Conservation (phyloP, 2,329 filamentous ascomycete species). For the Tolypocladium album region DNA sequence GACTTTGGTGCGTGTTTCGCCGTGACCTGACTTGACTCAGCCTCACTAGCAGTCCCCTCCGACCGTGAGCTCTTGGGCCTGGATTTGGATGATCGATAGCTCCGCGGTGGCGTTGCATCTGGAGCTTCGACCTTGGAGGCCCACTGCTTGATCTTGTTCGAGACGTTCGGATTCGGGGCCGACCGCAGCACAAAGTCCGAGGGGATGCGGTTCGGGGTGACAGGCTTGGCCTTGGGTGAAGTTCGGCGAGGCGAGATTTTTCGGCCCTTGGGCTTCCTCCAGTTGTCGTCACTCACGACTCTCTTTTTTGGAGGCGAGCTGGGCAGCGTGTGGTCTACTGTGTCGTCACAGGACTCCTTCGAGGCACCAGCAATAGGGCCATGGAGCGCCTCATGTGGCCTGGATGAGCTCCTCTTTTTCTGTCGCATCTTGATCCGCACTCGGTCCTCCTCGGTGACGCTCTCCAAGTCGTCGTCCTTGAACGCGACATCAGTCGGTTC, state of each 20-base stretch:
- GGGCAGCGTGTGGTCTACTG: constrained; percentile 18
- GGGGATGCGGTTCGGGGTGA: constrained; percentile 29
- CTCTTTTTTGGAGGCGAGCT: constrained; percentile 68
- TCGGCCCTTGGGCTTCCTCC: constrained; percentile 54
- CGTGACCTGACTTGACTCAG: constrained; percentile 17
- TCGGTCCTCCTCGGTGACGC: constrained; percentile 51
- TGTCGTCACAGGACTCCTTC: constrained; percentile 9
- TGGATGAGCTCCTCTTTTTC: constrained; percentile 27
- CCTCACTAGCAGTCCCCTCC: constrained; percentile 15
- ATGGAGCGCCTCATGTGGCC: constrained; percentile 12
- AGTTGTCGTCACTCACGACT: constrained; percentile 88
- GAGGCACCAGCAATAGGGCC: constrained; percentile 8
- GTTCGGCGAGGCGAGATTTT: constrained; percentile 33
- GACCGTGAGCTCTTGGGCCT: constrained; percentile 14
- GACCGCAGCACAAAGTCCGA: constrained; percentile 47
- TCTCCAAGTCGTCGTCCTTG: constrained; percentile 43
- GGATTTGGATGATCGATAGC: constrained; percentile 24
- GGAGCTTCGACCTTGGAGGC: constrained; percentile 42
- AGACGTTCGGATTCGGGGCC: constrained; percentile 41
- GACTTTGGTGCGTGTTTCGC: constrained; percentile 10
- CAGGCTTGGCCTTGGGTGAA: constrained; percentile 22
- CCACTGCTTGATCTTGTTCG: constrained; percentile 53
- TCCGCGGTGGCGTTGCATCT: constrained; percentile 25
- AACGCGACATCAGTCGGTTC: constrained; percentile 53
- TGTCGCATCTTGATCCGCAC: constrained; percentile 44